A percentile compares a stretch with the other conserved stretches of the same genome.
phyloP scores from a whole-genome alignment of 2,329 filamentous ascomycete genomes.

The Gremmenia infestans region DNA sequence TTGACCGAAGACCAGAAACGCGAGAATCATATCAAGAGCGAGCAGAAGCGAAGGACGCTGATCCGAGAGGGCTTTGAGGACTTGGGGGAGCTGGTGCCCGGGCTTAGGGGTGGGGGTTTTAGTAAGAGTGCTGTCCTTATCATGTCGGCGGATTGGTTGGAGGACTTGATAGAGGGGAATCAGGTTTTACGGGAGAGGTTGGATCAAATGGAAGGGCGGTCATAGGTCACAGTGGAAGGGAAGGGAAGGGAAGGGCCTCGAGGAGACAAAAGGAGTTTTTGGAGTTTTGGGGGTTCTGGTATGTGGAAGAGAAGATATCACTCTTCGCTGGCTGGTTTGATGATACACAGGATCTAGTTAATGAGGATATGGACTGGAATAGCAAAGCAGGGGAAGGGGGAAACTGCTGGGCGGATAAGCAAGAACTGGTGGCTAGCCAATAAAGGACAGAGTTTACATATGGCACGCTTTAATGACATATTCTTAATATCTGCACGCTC shows the following conservation, averaged over 20 bases:
- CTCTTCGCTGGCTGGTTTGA: constrained; percentile 1
- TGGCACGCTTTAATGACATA: no score
- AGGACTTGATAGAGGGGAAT: constrained; percentile 67
- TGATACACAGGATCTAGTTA: constrained; percentile 10
- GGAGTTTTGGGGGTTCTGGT: background rate
- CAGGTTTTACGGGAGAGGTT: constrained; percentile 51
- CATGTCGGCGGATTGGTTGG: constrained; percentile 73
- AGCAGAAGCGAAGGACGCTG: constrained; percentile 78
- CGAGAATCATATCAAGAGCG: constrained; percentile 80
- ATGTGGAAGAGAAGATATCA: background rate
- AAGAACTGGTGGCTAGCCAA: background rate
- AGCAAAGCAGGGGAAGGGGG: background rate
- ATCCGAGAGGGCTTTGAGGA: constrained; percentile 80
- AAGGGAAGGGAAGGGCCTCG: background rate
- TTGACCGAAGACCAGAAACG: constrained; percentile 75
- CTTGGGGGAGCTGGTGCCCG: constrained; percentile 70
- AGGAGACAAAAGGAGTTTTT: background rate
- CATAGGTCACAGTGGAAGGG: background rate
- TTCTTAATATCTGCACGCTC: no score
- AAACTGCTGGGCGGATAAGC: background rate
- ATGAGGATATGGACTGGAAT: background rate
- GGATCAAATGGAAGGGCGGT: constrained; percentile 37
- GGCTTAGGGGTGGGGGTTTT: constrained; percentile 66
- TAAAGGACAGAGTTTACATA: background rate
- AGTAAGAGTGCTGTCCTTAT: constrained; percentile 78